Percentiles rank a stretch among this genome's conserved stretches.
Evolutionary conservation across 2,329 filamentous ascomycete genomes (phyloP).

Genomic region (Ophiostoma perfectum): DNA sequence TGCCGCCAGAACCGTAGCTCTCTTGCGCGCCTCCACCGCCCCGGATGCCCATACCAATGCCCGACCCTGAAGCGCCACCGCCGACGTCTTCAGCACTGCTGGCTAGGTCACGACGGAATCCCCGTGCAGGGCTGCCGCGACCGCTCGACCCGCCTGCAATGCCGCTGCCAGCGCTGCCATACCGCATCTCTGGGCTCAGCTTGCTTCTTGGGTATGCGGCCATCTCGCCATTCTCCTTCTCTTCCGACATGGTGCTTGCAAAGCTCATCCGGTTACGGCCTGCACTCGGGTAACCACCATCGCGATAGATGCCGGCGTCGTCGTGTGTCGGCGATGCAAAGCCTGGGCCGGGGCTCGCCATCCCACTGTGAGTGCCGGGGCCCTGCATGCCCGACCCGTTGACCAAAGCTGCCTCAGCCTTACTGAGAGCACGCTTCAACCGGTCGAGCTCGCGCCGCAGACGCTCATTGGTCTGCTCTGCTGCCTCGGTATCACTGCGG

Average conservation of each 20-base stretch:
- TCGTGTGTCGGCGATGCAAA: conserved; percentile 52
- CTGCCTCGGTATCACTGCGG: conserved; percentile 80
- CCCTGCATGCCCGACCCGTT: conserved; percentile 8
- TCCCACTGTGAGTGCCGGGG: conserved; percentile 25
- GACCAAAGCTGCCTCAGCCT: conserved; percentile 44
- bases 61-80: conserved; percentile 17
- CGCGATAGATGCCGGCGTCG: conserved; percentile 56
- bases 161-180: conserved; percentile 38
- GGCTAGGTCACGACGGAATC: conserved; percentile 40
- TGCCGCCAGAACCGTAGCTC: not conserved
- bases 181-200: conserved; percentile 51
- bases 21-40: not conserved
- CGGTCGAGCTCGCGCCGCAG: conserved; percentile 85
- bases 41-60: conserved; percentile 15
- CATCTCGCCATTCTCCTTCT: conserved; percentile 65
- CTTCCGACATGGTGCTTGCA: conserved; percentile 62
- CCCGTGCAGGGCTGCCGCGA: conserved; percentile 54
- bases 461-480: conserved; percentile 78
- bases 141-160: conserved; percentile 41
- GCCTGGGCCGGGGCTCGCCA: conserved; percentile 34
- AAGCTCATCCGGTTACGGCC: conserved; percentile 55
- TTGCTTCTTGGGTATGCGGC: conserved; percentile 45
- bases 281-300: conserved; percentile 39
- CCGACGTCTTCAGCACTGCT: conserved; percentile 24
- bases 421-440: conserved; percentile 76